phyloP scores from a whole-genome alignment of 1,284 basidiomycete genomes.

The Malassezia yamatoensis region DNA sequence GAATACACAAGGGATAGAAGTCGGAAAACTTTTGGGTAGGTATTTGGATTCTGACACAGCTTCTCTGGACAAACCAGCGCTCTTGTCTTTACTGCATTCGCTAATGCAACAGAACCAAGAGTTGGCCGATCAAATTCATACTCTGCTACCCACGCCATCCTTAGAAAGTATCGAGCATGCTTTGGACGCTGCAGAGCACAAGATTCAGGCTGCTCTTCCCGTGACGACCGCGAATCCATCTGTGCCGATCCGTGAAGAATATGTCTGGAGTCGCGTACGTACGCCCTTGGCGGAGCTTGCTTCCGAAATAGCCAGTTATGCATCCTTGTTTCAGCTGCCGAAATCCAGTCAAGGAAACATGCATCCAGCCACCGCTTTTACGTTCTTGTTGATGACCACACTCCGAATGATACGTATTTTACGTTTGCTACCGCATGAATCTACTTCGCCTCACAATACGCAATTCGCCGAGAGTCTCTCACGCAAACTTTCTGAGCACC shows the following conservation, averaged over 20 bases:
- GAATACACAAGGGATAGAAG: slow-evolving; percentile 21
- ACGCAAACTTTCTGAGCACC: neutral
- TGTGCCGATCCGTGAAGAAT: slow-evolving; percentile 26
- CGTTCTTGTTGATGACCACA: slow-evolving; percentile 31
- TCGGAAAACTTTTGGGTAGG: slow-evolving; percentile 30
- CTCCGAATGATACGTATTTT: slow-evolving; percentile 30
- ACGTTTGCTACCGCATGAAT: slow-evolving; percentile 20
- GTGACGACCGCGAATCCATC: slow-evolving; percentile 18
- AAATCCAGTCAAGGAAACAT: slow-evolving; percentile 4
- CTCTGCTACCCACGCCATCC: slow-evolving; percentile 35
- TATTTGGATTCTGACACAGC: slow-evolving; percentile 15
- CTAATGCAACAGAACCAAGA: slow-evolving; percentile 26
- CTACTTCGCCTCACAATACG: no score
- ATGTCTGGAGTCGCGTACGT: slow-evolving; percentile 35
- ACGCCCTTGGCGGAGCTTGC: slow-evolving; percentile 29
- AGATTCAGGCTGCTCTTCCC: slow-evolving; percentile 25
- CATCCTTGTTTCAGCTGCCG: slow-evolving; percentile 30
- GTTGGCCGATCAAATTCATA: slow-evolving; percentile 30
- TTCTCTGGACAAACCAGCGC: slow-evolving; percentile 35
- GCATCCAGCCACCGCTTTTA: slow-evolving; percentile 34
- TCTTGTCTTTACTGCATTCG: slow-evolving; percentile 30
- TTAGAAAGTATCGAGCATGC: slow-evolving; percentile 14
- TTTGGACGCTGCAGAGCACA: slow-evolving; percentile 12
- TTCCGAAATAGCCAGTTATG: slow-evolving; percentile 22
- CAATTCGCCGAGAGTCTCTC: neutral